Conservation (phyloP, 73 alveolate species). For the Paraurostyla sp. region DNA sequence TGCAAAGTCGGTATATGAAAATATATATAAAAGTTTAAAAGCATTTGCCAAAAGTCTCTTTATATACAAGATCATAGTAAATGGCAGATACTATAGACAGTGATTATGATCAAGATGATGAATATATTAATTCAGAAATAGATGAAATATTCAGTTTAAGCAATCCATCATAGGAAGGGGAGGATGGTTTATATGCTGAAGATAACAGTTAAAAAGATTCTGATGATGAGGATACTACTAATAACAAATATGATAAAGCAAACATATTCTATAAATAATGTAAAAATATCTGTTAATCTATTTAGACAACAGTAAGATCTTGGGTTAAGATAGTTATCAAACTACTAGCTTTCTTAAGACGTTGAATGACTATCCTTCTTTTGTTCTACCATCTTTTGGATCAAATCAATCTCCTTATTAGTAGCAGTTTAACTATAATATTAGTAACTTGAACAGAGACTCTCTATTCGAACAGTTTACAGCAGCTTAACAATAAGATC, state of each 20-base stretch:
- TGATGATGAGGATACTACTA: background rate
- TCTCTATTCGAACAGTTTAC: background rate
- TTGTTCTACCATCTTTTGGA: too few species aligned
- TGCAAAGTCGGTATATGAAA: slow-evolving; percentile 41
- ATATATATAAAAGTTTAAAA: slow-evolving; percentile 29
- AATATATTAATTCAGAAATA: slow-evolving; percentile 17
- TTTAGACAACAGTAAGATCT: background rate
- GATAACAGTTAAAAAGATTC: slow-evolving; percentile 1
- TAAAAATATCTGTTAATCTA: background rate
- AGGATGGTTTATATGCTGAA: slow-evolving; percentile 19
- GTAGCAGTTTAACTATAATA: too few species aligned
- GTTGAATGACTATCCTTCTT: too few species aligned
- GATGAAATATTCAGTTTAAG: slow-evolving; percentile 43
- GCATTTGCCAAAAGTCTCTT: background rate
- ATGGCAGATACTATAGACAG: slow-evolving; percentile 40
- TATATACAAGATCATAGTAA: background rate
- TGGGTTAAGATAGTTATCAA: too few species aligned
- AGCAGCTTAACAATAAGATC: background rate
- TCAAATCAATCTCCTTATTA: too few species aligned
- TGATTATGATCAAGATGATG: slow-evolving; percentile 59
- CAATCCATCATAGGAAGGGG: background rate
- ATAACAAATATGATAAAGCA: background rate
- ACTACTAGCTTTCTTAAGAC: too few species aligned
- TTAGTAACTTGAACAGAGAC: slow-evolving; percentile 10
- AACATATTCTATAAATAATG: background rate